Conservation (phyloP, 2,329 filamentous ascomycete genomes). For the Neopestalotiopsis sp. region DNA sequence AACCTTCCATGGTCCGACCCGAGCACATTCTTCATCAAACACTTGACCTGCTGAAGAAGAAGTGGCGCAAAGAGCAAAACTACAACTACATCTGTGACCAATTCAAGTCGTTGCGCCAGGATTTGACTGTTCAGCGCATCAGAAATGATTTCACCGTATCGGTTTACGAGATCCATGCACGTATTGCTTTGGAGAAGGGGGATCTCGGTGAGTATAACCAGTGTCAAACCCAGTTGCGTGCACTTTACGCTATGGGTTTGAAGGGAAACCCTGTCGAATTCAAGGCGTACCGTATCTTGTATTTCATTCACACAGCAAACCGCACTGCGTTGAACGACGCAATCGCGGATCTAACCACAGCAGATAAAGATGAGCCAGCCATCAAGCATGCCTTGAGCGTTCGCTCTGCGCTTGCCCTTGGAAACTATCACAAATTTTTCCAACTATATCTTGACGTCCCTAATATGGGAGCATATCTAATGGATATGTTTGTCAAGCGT, state of each 20-base stretch:
- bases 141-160: conserved; percentile 95
- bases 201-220: conserved; percentile 99
- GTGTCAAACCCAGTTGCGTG: conserved; percentile 97
- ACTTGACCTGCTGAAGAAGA: conserved; percentile 86
- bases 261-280: conserved; percentile 94
- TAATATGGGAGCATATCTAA: conserved; percentile 96
- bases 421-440: conserved; percentile 98
- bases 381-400: conserved; percentile 93
- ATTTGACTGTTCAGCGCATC: conserved; percentile 96
- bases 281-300: conserved; percentile 98
- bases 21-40: conserved; percentile 80
- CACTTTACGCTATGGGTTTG: conserved; percentile 84
- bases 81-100: conserved; percentile 99
- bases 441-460: conserved; percentile 92
- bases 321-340: conserved; percentile 97
- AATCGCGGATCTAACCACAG: conserved; percentile 96
- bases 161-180: conserved; percentile 96
- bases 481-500: conserved; percentile 98
- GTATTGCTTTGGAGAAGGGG: conserved; percentile 96
- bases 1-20: conserved; percentile 87
- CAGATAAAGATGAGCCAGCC: conserved; percentile 86
- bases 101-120: conserved; percentile 97
- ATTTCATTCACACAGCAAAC: conserved; percentile 99
- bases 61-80: conserved; percentile 92
- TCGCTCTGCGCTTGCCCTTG: conserved; percentile 87